phyloP scores from a whole-genome alignment of 2,329 filamentous ascomycete species.

The Pestalotiopsis sp. region DNA sequence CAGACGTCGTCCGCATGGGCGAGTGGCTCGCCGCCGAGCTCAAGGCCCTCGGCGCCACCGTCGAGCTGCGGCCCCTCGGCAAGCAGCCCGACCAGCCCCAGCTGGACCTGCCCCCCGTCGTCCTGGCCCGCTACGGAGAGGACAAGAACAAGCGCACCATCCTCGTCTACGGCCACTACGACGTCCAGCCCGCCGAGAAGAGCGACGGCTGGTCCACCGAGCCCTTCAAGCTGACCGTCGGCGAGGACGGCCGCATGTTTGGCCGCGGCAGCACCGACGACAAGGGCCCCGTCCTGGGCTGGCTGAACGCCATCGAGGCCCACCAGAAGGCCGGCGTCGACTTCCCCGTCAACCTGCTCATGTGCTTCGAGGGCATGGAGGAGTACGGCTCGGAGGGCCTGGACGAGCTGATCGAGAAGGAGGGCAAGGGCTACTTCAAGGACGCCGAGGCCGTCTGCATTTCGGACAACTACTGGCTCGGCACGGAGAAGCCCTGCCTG shows the following conservation, averaged over 20 bases:
- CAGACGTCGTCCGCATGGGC: constrained; percentile 96
- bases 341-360: constrained; percentile 95
- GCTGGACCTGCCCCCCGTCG: constrained; percentile 88
- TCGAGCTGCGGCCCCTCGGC: constrained; percentile 84
- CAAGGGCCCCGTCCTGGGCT: constrained; percentile 95
- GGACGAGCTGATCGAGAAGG: constrained; percentile 89
- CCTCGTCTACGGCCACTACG: constrained; percentile 97
- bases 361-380: constrained; percentile 99
- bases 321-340: constrained; percentile 94
- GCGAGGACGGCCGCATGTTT: constrained; percentile 93
- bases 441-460: constrained; percentile 97
- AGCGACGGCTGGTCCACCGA: constrained; percentile 96
- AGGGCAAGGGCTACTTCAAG: constrained; percentile 93
- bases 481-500: constrained; percentile 96
- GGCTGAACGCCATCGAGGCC: constrained; percentile 97
- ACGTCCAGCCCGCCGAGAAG: constrained; percentile 92
- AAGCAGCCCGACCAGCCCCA: constrained; percentile 91
- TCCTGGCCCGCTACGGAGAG: constrained; percentile 89
- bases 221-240: constrained; percentile 85
- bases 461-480: constrained; percentile 99
- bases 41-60: constrained; percentile 78
- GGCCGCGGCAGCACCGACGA: constrained; percentile 95
- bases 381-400: constrained; percentile 97
- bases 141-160: constrained; percentile 94
- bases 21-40: constrained; percentile 86